These are phyloP conservation scores for Trifolium subterraneum DNA, from an alignment of 306 rosid genomes.

Conservation along the genomic window DNA sequence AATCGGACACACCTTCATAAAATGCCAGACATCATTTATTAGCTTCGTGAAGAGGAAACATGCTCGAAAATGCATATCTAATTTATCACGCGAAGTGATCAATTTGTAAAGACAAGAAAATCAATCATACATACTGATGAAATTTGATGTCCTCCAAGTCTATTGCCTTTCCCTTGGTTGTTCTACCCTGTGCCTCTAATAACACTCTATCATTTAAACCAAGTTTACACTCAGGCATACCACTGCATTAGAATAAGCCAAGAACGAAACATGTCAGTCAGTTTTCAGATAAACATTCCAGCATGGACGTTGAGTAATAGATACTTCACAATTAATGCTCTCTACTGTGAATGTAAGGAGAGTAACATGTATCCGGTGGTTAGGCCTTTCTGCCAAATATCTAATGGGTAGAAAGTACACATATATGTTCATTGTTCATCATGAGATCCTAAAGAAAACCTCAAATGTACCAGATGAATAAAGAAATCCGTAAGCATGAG, in stretches of 20 bases:
- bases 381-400: constrained; percentile 28
- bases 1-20: constrained; percentile 90
- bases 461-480: constrained; percentile 22
- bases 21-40: constrained; percentile 43
- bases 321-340: constrained; percentile 21
- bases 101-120: constrained; percentile 38
- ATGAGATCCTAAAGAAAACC: constrained; percentile 23
- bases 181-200: constrained; percentile 78
- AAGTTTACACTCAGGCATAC: constrained; percentile 99
- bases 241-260: constrained; percentile 67
- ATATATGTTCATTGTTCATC: constrained; percentile 16
- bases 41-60: constrained; percentile 32
- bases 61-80: constrained; percentile 26
- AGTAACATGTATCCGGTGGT: constrained; percentile 1
- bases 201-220: constrained; percentile 92
- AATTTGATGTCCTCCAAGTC: constrained; percentile 98
- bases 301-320: constrained; percentile 17
- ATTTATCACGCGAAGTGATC: constrained; percentile 7
- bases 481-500: constrained; percentile 6
- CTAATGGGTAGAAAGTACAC: background rate
- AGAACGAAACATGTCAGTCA: constrained; percentile 26
- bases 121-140: constrained; percentile 82
- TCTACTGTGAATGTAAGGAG: constrained; percentile 2
- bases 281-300: constrained; percentile 38
- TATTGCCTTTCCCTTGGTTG: constrained; percentile 91